These are phyloP conservation scores for Gyrodon lividus DNA, from an alignment of 768 basidiomycete genomes.

Conservation along the genomic window DNA sequence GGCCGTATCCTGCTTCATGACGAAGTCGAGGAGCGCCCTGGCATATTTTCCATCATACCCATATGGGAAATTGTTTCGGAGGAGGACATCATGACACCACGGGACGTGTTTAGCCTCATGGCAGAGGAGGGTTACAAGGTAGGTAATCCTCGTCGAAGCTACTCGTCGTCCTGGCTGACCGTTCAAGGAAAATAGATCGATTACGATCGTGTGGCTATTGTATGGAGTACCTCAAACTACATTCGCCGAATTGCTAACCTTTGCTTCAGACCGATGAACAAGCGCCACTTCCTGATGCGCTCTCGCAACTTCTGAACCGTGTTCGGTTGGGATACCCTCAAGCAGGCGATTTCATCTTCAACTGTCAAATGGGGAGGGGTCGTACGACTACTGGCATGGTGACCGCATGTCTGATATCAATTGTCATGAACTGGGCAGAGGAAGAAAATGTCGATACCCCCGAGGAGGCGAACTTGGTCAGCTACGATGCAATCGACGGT, in stretches of 20 bases:
- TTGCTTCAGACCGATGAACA: slow-evolving; percentile 88
- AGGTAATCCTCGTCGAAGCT: slow-evolving; percentile 33
- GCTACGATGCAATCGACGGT: slow-evolving; percentile 74
- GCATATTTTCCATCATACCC: slow-evolving; percentile 86
- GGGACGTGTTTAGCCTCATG: slow-evolving; percentile 78
- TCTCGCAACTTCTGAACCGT: slow-evolving; percentile 75
- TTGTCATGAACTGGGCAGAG: slow-evolving; percentile 58
- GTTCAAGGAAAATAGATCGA: slow-evolving; percentile 54
- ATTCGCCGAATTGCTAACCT: slow-evolving; percentile 5
- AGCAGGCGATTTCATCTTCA: slow-evolving; percentile 84
- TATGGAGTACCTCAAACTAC: slow-evolving; percentile 36
- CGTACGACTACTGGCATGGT: slow-evolving; percentile 97
- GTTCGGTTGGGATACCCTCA: slow-evolving; percentile 56
- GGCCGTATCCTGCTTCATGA: slow-evolving; percentile 92
- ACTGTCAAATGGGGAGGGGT: slow-evolving; percentile 94
- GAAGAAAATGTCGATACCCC: slow-evolving; percentile 40
- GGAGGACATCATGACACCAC: slow-evolving; percentile 82
- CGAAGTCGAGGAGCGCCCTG: slow-evolving; percentile 91
- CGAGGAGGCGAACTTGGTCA: slow-evolving; percentile 37
- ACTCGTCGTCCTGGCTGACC: neutral
- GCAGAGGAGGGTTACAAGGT: slow-evolving; percentile 73
- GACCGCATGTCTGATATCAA: slow-evolving; percentile 82
- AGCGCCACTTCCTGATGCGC: slow-evolving; percentile 86
- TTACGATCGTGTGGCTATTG: slow-evolving; percentile 88
- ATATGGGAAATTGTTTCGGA: slow-evolving; percentile 89